Percentiles rank a stretch among this genome's conserved stretches.
These are phyloP conservation scores for Avena atlantica DNA, from an alignment of 176 grass and related monocot species.

Conservation along the genomic window DNA sequence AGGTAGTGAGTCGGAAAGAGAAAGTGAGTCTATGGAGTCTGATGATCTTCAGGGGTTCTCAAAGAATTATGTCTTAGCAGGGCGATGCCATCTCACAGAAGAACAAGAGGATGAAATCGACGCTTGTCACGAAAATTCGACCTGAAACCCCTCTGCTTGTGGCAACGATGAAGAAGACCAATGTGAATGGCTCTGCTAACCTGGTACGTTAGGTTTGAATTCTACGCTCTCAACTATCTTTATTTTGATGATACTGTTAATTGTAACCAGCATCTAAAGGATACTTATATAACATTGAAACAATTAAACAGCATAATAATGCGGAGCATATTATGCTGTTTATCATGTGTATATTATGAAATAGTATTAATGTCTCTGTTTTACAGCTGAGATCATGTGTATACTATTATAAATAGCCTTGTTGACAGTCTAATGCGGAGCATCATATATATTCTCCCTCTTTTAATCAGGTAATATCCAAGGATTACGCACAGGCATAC, in stretches of 20 bases:
- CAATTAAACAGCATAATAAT: not conserved
- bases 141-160: conserved; percentile 24
- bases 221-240: not conserved
- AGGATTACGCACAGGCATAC: conserved; percentile 35
- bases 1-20: not conserved
- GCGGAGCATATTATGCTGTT: no score
- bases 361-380: not conserved
- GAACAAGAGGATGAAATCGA: conserved; percentile 19
- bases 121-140: conserved; percentile 13
- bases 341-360: no score
- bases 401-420: not conserved
- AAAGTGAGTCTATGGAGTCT: not conserved
- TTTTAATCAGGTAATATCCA: conserved; percentile 50
- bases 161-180: conserved; percentile 17
- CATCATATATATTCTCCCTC: not conserved
- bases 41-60: conserved; percentile 12
- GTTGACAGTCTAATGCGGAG: not conserved
- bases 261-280: not conserved
- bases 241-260: not conserved
- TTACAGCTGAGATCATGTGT: not conserved
- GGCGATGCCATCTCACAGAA: conserved; percentile 9
- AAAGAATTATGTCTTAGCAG: conserved; percentile 12
- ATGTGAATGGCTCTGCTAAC: not conserved
- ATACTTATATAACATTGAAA: not conserved
- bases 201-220: conserved; percentile 16